These are phyloP conservation scores for Colletotrichum simmondsii DNA, from an alignment of 2,329 filamentous ascomycete genomes.

Conservation along the genomic window DNA sequence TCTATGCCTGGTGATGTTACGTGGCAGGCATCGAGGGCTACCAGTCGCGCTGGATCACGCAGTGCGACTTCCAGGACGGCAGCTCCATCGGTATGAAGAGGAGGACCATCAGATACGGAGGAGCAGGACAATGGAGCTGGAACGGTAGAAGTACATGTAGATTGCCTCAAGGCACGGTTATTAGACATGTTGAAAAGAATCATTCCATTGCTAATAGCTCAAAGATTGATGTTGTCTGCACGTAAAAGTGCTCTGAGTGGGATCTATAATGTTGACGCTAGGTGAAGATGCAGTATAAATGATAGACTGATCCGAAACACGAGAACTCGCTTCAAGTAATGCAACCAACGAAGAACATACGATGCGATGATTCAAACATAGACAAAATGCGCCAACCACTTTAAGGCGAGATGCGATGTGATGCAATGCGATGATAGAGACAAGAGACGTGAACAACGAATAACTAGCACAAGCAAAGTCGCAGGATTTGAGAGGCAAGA, in stretches of 20 bases:
- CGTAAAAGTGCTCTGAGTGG: background rate
- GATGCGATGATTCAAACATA: background rate
- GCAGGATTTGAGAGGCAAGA: background rate
- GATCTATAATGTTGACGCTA: background rate
- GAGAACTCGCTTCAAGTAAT: background rate
- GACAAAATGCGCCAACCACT: background rate
- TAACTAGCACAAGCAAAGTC: background rate
- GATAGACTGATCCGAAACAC: background rate
- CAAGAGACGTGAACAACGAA: background rate
- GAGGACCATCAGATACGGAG: constrained; percentile 35
- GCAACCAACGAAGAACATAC: background rate
- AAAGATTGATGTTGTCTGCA: background rate
- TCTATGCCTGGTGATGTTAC: constrained; percentile 66
- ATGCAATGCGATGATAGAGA: background rate
- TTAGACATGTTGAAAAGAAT: background rate
- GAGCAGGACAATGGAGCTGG: background rate
- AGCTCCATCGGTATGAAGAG: constrained; percentile 43
- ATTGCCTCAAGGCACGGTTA: background rate
- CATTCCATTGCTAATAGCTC: background rate
- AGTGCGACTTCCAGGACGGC: constrained; percentile 52
- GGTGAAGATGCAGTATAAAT: background rate
- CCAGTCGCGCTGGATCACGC: constrained; percentile 67
- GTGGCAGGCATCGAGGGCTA: constrained; percentile 65
- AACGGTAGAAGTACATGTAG: background rate
- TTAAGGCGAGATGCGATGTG: background rate